Percentiles rank a stretch among this genome's conserved stretches.
Evolutionary conservation across 768 basidiomycete species (phyloP).

Genomic region (Mycena floridula): DNA sequence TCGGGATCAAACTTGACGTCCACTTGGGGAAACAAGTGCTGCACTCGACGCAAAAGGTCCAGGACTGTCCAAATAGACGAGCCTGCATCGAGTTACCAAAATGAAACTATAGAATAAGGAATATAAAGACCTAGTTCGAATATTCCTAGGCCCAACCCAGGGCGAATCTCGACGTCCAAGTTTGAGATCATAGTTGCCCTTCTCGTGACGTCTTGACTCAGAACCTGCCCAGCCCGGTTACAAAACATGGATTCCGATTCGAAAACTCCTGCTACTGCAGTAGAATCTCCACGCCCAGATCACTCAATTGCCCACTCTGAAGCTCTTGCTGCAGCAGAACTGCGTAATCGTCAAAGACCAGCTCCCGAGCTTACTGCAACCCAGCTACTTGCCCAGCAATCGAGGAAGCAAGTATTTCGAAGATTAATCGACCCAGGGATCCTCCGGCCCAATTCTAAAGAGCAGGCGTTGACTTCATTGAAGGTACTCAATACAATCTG

Average conservation of each 20-base stretch:
- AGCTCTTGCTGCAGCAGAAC: slow-evolving; percentile 42
- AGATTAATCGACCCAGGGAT: slow-evolving; percentile 79
- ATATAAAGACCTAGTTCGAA: slow-evolving; percentile 60
- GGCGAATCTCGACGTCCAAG: background rate
- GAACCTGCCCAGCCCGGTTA: too few species aligned
- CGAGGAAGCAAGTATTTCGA: slow-evolving; percentile 65
- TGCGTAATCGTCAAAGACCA: background rate
- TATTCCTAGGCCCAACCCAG: slow-evolving; percentile 50
- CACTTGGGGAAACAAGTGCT: slow-evolving; percentile 71
- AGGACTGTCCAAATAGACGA: slow-evolving; percentile 75
- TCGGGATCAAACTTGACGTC: slow-evolving; percentile 82
- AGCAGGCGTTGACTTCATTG: slow-evolving; percentile 53
- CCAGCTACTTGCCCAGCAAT: slow-evolving; percentile 47
- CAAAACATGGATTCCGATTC: too few species aligned
- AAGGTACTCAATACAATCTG: slow-evolving; percentile 40
- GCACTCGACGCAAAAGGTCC: slow-evolving; percentile 57
- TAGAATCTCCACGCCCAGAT: too few species aligned
- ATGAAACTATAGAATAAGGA: slow-evolving; percentile 2
- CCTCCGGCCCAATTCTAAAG: slow-evolving; percentile 59
- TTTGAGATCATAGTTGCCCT: background rate
- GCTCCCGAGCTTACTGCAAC: slow-evolving; percentile 22
- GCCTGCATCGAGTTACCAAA: slow-evolving; percentile 33
- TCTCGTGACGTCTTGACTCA: too few species aligned
- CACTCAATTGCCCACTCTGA: too few species aligned
- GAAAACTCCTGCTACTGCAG: too few species aligned